Evolutionary conservation across 371 early-diverging fungal species (phyloP), one percentile per base, ranked within the genome.

Genomic region (Syncephalastrum sp.): DNA sequence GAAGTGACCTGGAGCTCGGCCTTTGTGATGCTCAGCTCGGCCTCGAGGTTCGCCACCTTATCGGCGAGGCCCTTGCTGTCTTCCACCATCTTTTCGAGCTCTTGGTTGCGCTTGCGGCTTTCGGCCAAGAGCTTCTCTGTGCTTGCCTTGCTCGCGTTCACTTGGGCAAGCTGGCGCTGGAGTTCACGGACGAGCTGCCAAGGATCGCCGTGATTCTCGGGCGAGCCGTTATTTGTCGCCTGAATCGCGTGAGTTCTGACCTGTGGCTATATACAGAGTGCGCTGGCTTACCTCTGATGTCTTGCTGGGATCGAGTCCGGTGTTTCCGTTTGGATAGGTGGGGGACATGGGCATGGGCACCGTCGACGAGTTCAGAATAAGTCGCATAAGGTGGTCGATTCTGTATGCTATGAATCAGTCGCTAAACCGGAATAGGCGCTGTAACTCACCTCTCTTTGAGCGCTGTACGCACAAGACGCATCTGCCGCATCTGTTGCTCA

Each of bases 391-490:
- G 52, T 95, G 91, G 44, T 77, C 75, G 41, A 74, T 77, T 44
- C 78, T 66, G 38, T 33, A 33, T 10, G 10, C 12, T 10, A 12
- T 33, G 38, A 10, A 2, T 33, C 8, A 10, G 17, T 4, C 23
- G 13, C 38, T 3, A 38, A 5, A 16, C 14, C 3, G 16, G 10
- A 14, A 46, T 8, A 1, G 2, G 5, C 48, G 7, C 27, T 41
- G 85, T 47, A 19, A 47, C 88, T 53, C 91, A 87, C 54, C 91
- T 69, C 61, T 92, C 92, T 59, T 91, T 93, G 56, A 93, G 70
- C 0, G 90, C 87, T 19, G 86, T 87, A 33, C 91, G 75, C 14
- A 84, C 85, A 63, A 87, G 74, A 52, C 86, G 82, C 72, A 84
- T 75, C 60, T 91, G 90, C 46, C 74, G 72, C 64, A 92, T 63